phyloP scores from a whole-genome alignment of 1,284 basidiomycete species.

The Trichosporon sp. region DNA sequence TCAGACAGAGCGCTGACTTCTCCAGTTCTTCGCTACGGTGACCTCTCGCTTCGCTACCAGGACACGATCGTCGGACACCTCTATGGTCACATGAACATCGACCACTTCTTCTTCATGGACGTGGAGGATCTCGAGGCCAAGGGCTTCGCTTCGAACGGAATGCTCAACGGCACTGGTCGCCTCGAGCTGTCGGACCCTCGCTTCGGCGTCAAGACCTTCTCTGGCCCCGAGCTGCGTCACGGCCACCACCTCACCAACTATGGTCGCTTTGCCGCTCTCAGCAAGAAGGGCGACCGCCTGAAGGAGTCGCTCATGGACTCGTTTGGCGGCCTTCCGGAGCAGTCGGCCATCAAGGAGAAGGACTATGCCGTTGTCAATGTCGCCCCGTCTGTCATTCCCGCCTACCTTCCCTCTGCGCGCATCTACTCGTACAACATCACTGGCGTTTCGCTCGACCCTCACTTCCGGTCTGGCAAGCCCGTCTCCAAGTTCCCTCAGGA shows the following conservation, averaged over 20 bases:
- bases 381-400: conserved; percentile 76
- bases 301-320: conserved; percentile 42
- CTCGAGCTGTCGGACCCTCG: background rate
- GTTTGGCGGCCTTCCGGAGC: conserved; percentile 47
- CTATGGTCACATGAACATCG: conserved; percentile 61
- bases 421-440: conserved; percentile 75
- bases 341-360: conserved; percentile 57
- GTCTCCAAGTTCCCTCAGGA: conserved; percentile 3
- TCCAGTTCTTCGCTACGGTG: conserved; percentile 71
- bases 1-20: conserved; percentile 7
- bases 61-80: conserved; percentile 86
- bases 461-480: background rate
- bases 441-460: conserved; percentile 41
- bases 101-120: conserved; percentile 50
- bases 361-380: conserved; percentile 72
- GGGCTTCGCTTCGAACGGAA: background rate
- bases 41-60: conserved; percentile 74
- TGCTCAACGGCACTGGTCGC: background rate
- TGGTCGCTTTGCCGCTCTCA: conserved; percentile 27
- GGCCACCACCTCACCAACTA: conserved; percentile 24
- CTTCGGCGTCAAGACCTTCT: conserved; percentile 13
- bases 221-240: conserved; percentile 25
- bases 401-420: conserved; percentile 75
- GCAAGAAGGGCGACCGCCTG: conserved; percentile 32
- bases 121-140: conserved; percentile 39